These are phyloP conservation scores for Oryza rufipogon DNA, from an alignment of 176 grass and related monocot species.

Conservation along the genomic window DNA sequence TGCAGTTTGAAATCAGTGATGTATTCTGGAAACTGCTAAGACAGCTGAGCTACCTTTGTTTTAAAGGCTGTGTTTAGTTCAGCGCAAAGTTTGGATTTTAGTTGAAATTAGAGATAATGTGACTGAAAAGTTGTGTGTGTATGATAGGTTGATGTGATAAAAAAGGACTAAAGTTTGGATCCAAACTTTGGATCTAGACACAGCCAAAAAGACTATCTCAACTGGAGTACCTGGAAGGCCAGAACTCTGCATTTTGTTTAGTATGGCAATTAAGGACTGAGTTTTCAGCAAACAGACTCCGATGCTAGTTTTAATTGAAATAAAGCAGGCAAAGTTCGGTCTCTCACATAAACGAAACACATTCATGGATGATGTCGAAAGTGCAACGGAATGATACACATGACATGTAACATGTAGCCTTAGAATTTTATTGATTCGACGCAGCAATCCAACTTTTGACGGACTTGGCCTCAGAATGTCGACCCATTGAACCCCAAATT, in stretches of 20 bases:
- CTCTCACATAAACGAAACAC: background rate
- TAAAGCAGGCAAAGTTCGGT: background rate
- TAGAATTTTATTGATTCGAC: conserved; percentile 30
- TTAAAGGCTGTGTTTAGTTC: too few species aligned
- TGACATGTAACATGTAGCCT: background rate
- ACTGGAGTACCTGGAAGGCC: too few species aligned
- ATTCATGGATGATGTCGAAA: background rate
- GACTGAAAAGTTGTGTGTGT: too few species aligned
- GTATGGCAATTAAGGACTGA: background rate
- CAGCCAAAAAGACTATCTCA: background rate
- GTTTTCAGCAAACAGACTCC: background rate
- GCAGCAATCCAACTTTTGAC: conserved; percentile 3
- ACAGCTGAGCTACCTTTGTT: too few species aligned
- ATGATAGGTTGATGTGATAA: too few species aligned
- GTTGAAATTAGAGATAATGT: too few species aligned
- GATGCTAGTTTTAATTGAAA: background rate
- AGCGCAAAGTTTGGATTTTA: too few species aligned
- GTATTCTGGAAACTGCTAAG: background rate
- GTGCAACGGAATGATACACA: background rate
- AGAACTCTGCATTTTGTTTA: background rate
- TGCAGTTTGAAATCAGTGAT: background rate
- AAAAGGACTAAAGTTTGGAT: too few species aligned
- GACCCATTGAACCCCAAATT: conserved; percentile 63
- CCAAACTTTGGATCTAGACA: too few species aligned
- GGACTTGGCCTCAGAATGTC: conserved; percentile 32